Evolutionary conservation across 768 basidiomycete species (phyloP).

Genomic region (Cystofilobasidium macerans): DNA sequence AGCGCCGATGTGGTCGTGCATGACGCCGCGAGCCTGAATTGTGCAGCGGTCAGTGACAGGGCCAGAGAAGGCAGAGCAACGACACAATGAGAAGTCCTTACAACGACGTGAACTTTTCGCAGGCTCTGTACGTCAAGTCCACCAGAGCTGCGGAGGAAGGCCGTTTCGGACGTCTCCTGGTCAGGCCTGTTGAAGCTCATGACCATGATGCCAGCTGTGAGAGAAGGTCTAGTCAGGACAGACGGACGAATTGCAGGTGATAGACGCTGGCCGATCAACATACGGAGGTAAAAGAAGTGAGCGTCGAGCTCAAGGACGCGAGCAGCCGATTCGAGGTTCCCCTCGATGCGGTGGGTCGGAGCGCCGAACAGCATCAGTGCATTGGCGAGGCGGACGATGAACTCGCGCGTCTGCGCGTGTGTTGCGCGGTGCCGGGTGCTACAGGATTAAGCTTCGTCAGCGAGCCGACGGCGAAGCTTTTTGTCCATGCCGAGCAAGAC

Average conservation of each 20-base stretch:
- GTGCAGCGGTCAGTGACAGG: too few relatives aligned
- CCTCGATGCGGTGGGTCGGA: slow-evolving; percentile 24
- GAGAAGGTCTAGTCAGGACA: neutral
- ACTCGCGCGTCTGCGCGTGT: slow-evolving; percentile 18
- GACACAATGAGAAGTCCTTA: neutral
- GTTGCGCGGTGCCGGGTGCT: slow-evolving; percentile 12
- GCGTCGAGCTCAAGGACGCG: slow-evolving; percentile 22
- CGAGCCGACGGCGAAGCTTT: neutral
- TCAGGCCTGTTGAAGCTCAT: slow-evolving; percentile 21
- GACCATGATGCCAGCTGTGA: slow-evolving; percentile 3
- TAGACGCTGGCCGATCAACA: neutral
- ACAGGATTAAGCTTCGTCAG: neutral
- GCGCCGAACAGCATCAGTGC: slow-evolving; percentile 24
- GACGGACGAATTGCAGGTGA: neutral
- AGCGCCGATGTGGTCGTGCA: slow-evolving; percentile 23
- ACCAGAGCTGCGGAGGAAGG: slow-evolving; percentile 18
- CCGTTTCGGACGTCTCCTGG: slow-evolving; percentile 19
- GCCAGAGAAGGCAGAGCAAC: too few relatives aligned
- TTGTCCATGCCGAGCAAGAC: neutral
- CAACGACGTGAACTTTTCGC: slow-evolving; percentile 11
- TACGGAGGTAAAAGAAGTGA: slow-evolving; percentile 25
- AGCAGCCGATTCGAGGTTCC: slow-evolving; percentile 18
- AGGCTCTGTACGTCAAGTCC: slow-evolving; percentile 20
- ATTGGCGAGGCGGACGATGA: slow-evolving; percentile 25
- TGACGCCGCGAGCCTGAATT: slow-evolving; percentile 10